Conservation (phyloP, 345 rosid genomes). For the Fremontodendron californicum region DNA sequence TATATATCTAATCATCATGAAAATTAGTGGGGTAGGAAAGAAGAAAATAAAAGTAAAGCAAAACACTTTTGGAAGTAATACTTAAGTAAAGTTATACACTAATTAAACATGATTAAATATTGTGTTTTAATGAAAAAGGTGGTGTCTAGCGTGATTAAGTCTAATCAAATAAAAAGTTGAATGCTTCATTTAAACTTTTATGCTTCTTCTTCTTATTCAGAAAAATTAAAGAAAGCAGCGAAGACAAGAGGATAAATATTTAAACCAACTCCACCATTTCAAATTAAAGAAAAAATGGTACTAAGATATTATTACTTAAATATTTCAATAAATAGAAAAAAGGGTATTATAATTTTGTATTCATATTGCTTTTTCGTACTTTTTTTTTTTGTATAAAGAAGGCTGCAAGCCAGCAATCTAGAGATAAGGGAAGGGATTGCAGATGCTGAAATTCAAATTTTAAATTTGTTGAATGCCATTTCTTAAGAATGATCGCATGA, state of each 20-base stretch:
- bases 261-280: neutral
- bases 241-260: neutral
- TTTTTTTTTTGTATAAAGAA: no score
- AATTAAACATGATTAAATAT: neutral
- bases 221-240: no score
- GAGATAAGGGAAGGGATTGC: no score
- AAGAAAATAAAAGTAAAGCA: conserved; percentile 14
- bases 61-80: conserved; percentile 1
- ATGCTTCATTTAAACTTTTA: neutral
- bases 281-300: no score
- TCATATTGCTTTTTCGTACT: no score
- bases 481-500: no score
- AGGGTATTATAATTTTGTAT: neutral
- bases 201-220: no score
- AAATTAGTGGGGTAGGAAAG: conserved; percentile 26
- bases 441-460: no score
- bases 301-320: no score
- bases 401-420: no score
- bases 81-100: conserved; percentile 5
- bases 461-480: no score
- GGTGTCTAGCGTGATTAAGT: conserved; percentile 8
- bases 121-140: neutral
- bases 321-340: no score
- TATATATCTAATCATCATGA: conserved; percentile 21
- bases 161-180: neutral